Evolutionary conservation across 257 asterid species (phyloP).

Genomic region (Gardenia jasminoides): DNA sequence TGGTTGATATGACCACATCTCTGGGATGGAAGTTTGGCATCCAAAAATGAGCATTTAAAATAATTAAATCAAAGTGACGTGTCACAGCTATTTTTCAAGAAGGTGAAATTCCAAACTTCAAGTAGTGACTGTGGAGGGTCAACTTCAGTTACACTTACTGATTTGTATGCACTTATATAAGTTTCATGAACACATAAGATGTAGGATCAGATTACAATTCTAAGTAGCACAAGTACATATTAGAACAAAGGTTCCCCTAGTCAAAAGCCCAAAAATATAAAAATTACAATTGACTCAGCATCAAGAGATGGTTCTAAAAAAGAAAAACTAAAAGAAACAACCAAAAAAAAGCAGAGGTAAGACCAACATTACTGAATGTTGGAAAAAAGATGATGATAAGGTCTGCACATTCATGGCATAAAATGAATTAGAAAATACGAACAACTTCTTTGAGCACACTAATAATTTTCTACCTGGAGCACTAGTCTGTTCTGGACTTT

Average conservation of each 20-base stretch:
- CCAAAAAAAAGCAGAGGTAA: no score
- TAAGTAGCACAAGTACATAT: no score
- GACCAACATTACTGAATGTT: no score
- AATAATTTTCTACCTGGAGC: neutral
- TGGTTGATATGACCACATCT: neutral
- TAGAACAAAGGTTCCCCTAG: no score
- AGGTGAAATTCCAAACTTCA: neutral
- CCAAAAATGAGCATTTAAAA: neutral
- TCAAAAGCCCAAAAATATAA: no score
- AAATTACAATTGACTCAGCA: no score
- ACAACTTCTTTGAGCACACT: neutral
- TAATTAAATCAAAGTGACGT: neutral
- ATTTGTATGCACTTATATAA: neutral
- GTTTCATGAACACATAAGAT: neutral
- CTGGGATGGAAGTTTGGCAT: neutral
- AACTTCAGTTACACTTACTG: no score
- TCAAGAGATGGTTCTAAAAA: no score
- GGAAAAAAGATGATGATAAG: no score
- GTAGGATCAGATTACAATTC: neutral
- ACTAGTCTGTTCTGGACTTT: no score
- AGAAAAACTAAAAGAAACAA: no score
- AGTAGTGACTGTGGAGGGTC: neutral
- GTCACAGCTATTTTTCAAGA: neutral
- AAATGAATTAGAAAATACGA: neutral
- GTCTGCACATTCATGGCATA: neutral